Evolutionary conservation across 208 protist species (phyloP), one percentile per base, ranked within the genome.

Genomic region (Jaenimonas drosophilae): DNA sequence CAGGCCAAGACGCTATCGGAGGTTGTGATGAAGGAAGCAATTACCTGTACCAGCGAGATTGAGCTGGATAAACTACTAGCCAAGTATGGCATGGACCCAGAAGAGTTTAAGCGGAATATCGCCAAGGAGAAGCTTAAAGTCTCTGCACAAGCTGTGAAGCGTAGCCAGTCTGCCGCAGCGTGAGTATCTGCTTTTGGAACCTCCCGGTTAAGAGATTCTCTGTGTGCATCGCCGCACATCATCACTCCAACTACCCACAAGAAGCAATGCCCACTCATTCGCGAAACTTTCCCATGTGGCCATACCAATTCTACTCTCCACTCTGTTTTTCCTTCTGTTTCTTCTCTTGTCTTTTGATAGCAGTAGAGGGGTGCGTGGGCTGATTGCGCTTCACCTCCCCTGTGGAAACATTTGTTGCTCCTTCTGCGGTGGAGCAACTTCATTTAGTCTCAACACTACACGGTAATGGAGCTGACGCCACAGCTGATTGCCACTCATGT

Each of bases 11-110:
- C 66, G 0, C 61, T 94, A 14, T 61, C 78, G 4, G 70, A 60
- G 12, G 74, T 68, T 2, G 65, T 81, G 25, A 19, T 59, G 3
- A 45, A 64, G 4, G 85, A 93, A 54, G 23, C 85, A n/a, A 16
- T 37, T 19, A 32, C 45, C 25, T 55, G 60, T 14, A 12, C 63
- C 38, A 76, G 59, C 37, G 76, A 86, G 48, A 54, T 39, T 31
- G 70, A 63, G 21, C 64, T 81, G 17, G 59, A 87, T 26, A 44
- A 34, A 7, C 72, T 86, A 19, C 32, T 90, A 9, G 64, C 54
- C 41, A 88, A 91, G 67, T 94, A 91, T 43, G 86, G 86, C 25
- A 75, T 93, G 32, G 58, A 76, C 32, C 57, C 62, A 1, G 66
- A 86, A 7, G 47, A 70, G 4, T 81, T 88, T 38, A 76, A 84